phyloP scores from a whole-genome alignment of 2,329 filamentous ascomycete genomes.

The Orbilia brochopaga region DNA sequence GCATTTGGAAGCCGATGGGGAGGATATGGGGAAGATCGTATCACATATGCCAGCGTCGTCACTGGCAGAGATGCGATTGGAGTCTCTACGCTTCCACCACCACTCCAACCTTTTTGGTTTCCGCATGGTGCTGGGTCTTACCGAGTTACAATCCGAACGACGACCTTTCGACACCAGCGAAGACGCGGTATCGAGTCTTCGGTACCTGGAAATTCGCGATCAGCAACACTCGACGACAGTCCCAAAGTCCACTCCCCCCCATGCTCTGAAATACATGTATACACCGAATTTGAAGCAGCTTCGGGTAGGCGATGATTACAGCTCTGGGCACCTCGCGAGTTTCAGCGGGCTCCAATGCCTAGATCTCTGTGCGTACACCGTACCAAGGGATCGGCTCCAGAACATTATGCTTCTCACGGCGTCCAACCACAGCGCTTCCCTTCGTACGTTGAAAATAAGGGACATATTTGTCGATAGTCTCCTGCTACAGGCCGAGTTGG shows the following conservation, averaged over 20 bases:
- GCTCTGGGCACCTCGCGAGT: conserved; percentile 3
- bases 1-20: conserved; percentile 31
- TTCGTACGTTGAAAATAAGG: too few species aligned
- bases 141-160: not conserved
- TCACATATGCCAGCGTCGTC: conserved; percentile 2
- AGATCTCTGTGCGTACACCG: conserved; percentile 4
- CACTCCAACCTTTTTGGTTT: conserved; percentile 11
- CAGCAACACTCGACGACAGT: not conserved
- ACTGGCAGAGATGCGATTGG: conserved; percentile 10
- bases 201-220: conserved; percentile 18
- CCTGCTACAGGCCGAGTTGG: too few species aligned
- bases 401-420: not conserved
- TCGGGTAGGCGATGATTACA: conserved; percentile 3
- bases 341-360: conserved; percentile 13
- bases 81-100: conserved; percentile 22
- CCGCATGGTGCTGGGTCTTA: conserved; percentile 8
- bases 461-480: too few species aligned
- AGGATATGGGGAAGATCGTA: conserved; percentile 25
- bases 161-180: not conserved
- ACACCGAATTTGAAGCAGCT: conserved; percentile 22
- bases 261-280: conserved; percentile 10
- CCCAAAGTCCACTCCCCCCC: not conserved
- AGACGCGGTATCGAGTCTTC: conserved; percentile 17
- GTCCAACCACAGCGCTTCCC: too few species aligned
- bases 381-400: not conserved